phyloP scores from a whole-genome alignment of 2,329 filamentous ascomycete species.

The Alternaria panax region DNA sequence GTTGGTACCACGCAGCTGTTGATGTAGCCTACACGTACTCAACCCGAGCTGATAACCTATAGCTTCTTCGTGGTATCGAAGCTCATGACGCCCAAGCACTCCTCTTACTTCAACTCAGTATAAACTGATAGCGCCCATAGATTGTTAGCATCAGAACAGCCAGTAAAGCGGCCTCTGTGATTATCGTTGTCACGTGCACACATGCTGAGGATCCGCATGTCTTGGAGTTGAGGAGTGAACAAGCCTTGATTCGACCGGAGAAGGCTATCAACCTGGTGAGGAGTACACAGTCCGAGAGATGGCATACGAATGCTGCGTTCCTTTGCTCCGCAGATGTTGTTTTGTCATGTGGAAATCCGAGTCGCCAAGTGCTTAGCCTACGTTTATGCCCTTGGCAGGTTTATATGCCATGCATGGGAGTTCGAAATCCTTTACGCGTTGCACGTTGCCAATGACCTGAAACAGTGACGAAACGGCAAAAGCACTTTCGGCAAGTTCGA shows the following conservation, averaged over 20 bases:
- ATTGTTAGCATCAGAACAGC: not conserved
- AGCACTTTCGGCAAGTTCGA: not conserved
- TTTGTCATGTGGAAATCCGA: conserved; percentile 5
- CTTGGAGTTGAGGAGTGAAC: not conserved
- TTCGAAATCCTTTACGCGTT: not conserved
- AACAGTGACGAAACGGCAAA: not conserved
- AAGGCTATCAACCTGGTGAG: not conserved
- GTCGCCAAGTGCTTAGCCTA: conserved; percentile 14
- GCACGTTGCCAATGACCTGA: not conserved
- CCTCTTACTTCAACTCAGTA: not conserved
- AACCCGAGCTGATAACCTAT: not conserved
- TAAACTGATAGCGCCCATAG: not conserved
- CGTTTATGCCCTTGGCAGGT: conserved; percentile 3
- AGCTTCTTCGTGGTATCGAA: not conserved
- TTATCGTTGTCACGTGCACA: not conserved
- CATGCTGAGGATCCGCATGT: not conserved
- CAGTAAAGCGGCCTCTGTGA: not conserved
- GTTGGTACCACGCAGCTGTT: not conserved
- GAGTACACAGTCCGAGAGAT: not conserved
- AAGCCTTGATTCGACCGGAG: not conserved
- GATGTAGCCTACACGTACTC: not conserved
- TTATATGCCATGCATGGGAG: not conserved
- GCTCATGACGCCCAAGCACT: not conserved
- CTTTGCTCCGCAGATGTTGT: conserved; percentile 1
- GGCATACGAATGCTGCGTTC: not conserved